A percentile compares a stretch with the other conserved stretches of the same genome.
Evolutionary conservation across 768 basidiomycete species (phyloP).

Genomic region (Termitomyces sp.): DNA sequence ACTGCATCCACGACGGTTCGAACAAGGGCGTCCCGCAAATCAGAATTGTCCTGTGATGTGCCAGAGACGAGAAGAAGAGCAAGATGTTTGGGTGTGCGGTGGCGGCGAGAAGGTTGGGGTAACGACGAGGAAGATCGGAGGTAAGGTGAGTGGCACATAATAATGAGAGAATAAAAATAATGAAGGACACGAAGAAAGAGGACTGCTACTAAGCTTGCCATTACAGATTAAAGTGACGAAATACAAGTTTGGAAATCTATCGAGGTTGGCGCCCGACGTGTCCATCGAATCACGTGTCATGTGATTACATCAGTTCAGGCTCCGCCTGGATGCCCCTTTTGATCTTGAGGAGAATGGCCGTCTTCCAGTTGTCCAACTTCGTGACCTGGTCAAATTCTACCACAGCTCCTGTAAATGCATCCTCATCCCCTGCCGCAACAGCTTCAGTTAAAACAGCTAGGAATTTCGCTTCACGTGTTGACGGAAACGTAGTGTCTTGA

Average conservation of each 20-base stretch:
- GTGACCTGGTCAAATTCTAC: slow-evolving; percentile 89
- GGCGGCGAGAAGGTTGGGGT: slow-evolving; percentile 51
- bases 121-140: slow-evolving; percentile 26
- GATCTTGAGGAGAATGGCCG: slow-evolving; percentile 81
- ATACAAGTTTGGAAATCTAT: background rate
- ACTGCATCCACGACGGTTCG: slow-evolving; percentile 49
- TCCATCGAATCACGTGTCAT: background rate
- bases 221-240: slow-evolving; percentile 16
- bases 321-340: slow-evolving; percentile 71
- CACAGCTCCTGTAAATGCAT: slow-evolving; percentile 78
- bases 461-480: slow-evolving; percentile 92
- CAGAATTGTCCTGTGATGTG: slow-evolving; percentile 25
- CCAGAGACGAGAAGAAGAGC: slow-evolving; percentile 57
- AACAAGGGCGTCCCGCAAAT: slow-evolving; percentile 37
- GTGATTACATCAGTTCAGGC: slow-evolving; percentile 28
- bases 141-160: slow-evolving; percentile 35
- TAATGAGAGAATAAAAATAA: slow-evolving; percentile 42
- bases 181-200: slow-evolving; percentile 53
- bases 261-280: background rate
- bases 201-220: slow-evolving; percentile 40
- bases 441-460: slow-evolving; percentile 73
- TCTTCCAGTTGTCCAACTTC: slow-evolving; percentile 97
- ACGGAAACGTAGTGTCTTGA: slow-evolving; percentile 81
- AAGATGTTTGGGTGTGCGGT: slow-evolving; percentile 59
- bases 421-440: slow-evolving; percentile 40